Base-by-base conservation (phyloP, 164 flowering plant genomes). In the Vitis labrusca region DNA sequence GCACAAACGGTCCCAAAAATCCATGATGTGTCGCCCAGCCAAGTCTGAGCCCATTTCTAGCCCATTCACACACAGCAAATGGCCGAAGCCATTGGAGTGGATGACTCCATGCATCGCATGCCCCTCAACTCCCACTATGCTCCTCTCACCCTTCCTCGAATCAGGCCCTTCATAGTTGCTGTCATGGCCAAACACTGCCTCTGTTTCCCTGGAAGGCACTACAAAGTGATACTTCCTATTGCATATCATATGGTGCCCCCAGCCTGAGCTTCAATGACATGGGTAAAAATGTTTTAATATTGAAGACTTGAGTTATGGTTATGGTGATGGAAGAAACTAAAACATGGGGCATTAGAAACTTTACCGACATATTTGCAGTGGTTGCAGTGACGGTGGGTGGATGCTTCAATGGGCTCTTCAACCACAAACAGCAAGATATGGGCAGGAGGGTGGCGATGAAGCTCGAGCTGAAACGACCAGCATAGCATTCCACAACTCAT, bases 51-150 rank as follows among this genome's bases (percentile, higher is more conserved):
- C 89, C 9, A 61, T 77, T 61, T 93, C 97, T 13, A 82, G 13
- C 16, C 98, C 97, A 66, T 93, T 91, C 50, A 93, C 44, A 71
- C 83, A 82, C 10, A 92, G 84, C 83, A 94, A 81, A 80, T 94
- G 99, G 11, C 97, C 99, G 49, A 88, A 92, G 3, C 99, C 99
- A 73, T 91, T 91, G 55, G 90, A 87, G 78, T 94, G 99, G 61
- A 94, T 81, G 30, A 92, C 91, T 55, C 97, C 99, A 79, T 94
- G 97, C 85, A 94, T 62, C n/a, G 77, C 65, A 74, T 94, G 95
- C 50, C 89, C 84, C 23, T 83, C 77, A 64, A 78, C 59, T 58
- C 86, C 88, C 50, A 86, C 69, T 30, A 87, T 72, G 63, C 77
- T 80, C 11, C 66, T 74, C 79, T 77, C 83, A 66, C 72, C 68